phyloP scores from a whole-genome alignment of 495 filamentous ascomycete genomes.

The Aspergillus taichungensis region DNA sequence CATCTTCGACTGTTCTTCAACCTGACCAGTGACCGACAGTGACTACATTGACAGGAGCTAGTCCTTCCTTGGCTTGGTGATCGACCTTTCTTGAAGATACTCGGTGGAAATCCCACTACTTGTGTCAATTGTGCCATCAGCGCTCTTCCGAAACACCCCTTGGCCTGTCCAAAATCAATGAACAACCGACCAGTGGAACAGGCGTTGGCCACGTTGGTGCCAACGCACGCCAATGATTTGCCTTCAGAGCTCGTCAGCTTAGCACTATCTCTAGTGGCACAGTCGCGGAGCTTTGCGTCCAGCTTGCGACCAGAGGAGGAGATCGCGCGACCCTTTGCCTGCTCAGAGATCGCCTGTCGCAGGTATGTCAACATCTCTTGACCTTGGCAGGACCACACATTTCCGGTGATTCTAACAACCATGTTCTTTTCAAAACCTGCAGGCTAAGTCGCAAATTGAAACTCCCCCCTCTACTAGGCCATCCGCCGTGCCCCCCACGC shows the following conservation, averaged over 20 bases:
- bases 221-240: constrained; percentile 61
- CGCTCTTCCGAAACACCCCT: not conserved
- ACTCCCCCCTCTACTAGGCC: constrained; percentile 70
- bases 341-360: constrained; percentile 87
- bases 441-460: constrained; percentile 78
- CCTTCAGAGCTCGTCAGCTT: constrained; percentile 69
- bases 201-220: constrained; percentile 65
- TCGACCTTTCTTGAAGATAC: too few relatives aligned
- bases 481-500: constrained; percentile 73
- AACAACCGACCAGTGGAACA: constrained; percentile 64
- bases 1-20: too few relatives aligned
- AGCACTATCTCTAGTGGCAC: constrained; percentile 71
- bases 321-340: constrained; percentile 76
- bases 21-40: too few relatives aligned
- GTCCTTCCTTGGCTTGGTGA: too few relatives aligned
- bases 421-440: constrained; percentile 3
- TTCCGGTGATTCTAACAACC: not conserved
- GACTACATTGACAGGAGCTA: too few relatives aligned
- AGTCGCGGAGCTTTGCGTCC: constrained; percentile 72
- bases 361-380: constrained; percentile 36
- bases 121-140: too few relatives aligned
- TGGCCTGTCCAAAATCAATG: constrained; percentile 18
- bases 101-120: too few relatives aligned
- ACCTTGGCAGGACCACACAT: not conserved
- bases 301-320: constrained; percentile 83